A percentile compares a stretch with the other conserved stretches of the same genome.
phyloP scores from a whole-genome alignment of 331 rosid genomes.

The Pyracantha coccinea region DNA sequence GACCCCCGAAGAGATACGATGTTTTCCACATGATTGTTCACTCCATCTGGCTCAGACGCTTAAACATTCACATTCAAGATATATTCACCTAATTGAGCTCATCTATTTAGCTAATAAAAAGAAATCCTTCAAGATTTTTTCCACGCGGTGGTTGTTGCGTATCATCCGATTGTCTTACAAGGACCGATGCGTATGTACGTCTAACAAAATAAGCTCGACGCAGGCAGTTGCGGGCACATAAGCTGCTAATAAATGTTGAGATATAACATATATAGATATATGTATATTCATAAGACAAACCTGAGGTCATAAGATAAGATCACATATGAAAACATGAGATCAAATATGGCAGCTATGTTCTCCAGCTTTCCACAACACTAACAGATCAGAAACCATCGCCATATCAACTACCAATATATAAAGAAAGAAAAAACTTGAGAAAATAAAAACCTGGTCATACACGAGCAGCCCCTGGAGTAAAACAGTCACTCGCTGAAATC shows the following conservation, averaged over 20 bases:
- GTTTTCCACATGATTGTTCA: constrained; percentile 47
- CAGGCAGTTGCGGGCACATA: no score
- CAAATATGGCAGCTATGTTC: not conserved
- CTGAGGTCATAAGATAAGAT: constrained; percentile 5
- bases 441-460: not conserved
- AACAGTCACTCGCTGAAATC: constrained; percentile 45
- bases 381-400: not conserved
- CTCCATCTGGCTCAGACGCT: constrained; percentile 52
- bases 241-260: no score
- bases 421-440: no score
- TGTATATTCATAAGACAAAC: not conserved
- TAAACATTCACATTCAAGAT: constrained; percentile 32
- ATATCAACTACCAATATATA: not conserved
- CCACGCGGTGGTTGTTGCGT: no score
- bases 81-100: not conserved
- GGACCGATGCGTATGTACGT: no score
- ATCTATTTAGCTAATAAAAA: no score
- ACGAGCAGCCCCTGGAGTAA: not conserved
- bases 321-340: not conserved
- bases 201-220: no score
- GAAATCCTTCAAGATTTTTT: no score
- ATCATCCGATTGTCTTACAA: no score
- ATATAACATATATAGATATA: no score
- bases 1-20: constrained; percentile 39
- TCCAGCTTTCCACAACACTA: not conserved